Conservation (phyloP, 2,329 filamentous ascomycete species). For the Calonectria hawksworthii region DNA sequence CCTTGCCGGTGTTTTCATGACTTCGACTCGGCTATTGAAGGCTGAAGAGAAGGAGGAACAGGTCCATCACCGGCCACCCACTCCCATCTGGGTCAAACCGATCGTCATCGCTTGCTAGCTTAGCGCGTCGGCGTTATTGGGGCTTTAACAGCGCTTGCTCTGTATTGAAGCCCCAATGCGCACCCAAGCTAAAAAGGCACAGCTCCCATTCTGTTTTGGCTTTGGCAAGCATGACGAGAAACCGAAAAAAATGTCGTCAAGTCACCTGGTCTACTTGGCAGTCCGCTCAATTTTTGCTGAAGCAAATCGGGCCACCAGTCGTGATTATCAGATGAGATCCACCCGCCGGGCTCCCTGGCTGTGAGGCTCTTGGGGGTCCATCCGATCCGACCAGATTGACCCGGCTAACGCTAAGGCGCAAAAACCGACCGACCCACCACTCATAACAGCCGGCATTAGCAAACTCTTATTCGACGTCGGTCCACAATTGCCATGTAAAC, state of each 20-base stretch:
- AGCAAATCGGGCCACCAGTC: constrained; percentile 34
- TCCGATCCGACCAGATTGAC: constrained; percentile 40
- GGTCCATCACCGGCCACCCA: background rate
- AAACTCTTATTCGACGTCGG: constrained; percentile 49
- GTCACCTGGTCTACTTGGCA: constrained; percentile 1
- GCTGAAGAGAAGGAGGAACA: constrained; percentile 13
- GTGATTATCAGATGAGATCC: constrained; percentile 44
- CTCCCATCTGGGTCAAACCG: constrained; percentile 8
- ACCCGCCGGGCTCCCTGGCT: constrained; percentile 26
- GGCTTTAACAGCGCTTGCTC: background rate
- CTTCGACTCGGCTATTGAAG: constrained; percentile 11
- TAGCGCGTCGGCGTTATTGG: background rate
- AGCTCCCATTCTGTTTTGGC: background rate
- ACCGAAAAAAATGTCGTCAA: background rate
- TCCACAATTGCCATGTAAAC: constrained; percentile 37
- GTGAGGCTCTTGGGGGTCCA: constrained; percentile 35
- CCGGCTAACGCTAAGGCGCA: constrained; percentile 4
- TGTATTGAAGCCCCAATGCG: background rate
- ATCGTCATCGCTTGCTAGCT: constrained; percentile 10
- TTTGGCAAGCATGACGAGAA: background rate
- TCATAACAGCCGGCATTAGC: constrained; percentile 41
- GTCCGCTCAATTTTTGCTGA: constrained; percentile 19
- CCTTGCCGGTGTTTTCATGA: constrained; percentile 10
- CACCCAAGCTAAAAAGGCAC: background rate
- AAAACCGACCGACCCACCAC: constrained; percentile 30